Base-by-base conservation (phyloP, 2,329 filamentous ascomycete species). In the Penicillium glabrum region DNA sequence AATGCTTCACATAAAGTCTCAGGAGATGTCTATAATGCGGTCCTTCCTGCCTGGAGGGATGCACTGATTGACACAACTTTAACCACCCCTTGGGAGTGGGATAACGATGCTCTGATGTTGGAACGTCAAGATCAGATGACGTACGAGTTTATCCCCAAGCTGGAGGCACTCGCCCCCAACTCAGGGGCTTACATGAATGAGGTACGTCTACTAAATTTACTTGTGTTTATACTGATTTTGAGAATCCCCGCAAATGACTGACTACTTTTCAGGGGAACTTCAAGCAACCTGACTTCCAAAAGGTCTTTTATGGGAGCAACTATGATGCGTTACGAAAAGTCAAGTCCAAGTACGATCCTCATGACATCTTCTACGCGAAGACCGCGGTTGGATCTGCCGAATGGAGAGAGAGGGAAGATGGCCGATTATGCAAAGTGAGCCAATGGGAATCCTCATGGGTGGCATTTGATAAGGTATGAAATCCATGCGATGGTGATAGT, bases 21-120 rank as follows among this genome's bases (percentile, higher is more conserved):
- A 10, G 70, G 71, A 13, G 64, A 82, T 82, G 68, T 72, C 1
- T 53, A 73, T 46, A 79, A 79, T 50, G 65, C 77, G 0, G 75
- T 80, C 2, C 68, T 75, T 19, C 76, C 77, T 8, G 74, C 70
- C 9, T 79, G 76, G 76, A 67, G 77, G 5, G 68, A 75, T 1
- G 61, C 73, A 35, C 82, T 82, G 51, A 80, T 77, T 14, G 66
- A 64, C 51, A 70, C 68, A 1, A 66, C 69, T 26, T 56, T 77
- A 43, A 69, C 67, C 1, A 75, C 72, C 1, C 71, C 71, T 0
- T 78, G 74, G 73, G 66, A 74, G 54, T 76, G 71, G 63, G 66
- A 57, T 14, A 27, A 47, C 6, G 5, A 45, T 1, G 57, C 61
- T 7, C 67, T 70, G 1, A 77, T 77, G 71, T 39, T 75, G 1